phyloP scores from a whole-genome alignment of 1,139 yeast genomes.

The Casaregolazyma suthepensis region DNA sequence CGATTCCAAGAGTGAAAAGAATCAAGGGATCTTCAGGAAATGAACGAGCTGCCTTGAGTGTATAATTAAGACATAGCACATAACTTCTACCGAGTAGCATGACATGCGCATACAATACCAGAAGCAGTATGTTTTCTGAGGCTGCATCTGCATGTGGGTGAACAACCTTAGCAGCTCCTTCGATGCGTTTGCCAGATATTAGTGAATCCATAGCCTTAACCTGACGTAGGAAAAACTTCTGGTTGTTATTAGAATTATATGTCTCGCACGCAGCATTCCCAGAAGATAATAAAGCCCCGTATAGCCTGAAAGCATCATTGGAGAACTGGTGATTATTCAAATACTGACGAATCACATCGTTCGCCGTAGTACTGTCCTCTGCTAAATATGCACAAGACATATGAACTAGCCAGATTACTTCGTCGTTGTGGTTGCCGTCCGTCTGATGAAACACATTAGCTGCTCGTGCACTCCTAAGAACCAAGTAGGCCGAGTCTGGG shows the following conservation, averaged over 20 bases:
- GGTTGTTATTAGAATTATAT: constrained; percentile 75
- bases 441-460: constrained; percentile 66
- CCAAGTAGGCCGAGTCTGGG: constrained; percentile 57
- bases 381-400: constrained; percentile 58
- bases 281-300: constrained; percentile 61
- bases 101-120: constrained; percentile 72
- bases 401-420: constrained; percentile 56
- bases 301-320: constrained; percentile 59
- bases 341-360: constrained; percentile 55
- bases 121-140: constrained; percentile 59
- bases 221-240: constrained; percentile 82
- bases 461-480: constrained; percentile 66
- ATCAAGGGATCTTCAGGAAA: constrained; percentile 70
- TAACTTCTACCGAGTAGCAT: constrained; percentile 80
- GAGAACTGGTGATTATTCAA: constrained; percentile 69
- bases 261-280: constrained; percentile 53
- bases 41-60: constrained; percentile 43
- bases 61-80: constrained; percentile 63
- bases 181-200: constrained; percentile 45
- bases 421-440: constrained; percentile 37
- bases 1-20: constrained; percentile 65
- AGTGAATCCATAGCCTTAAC: constrained; percentile 80
- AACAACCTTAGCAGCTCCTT: constrained; percentile 74
- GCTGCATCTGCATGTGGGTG: constrained; percentile 37
- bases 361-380: constrained; percentile 46